Percentiles rank a stretch among this genome's conserved stretches.
These are phyloP conservation scores for Emmonsiellopsis sp. DNA, from an alignment of 2,329 filamentous ascomycete genomes.

Conservation along the genomic window DNA sequence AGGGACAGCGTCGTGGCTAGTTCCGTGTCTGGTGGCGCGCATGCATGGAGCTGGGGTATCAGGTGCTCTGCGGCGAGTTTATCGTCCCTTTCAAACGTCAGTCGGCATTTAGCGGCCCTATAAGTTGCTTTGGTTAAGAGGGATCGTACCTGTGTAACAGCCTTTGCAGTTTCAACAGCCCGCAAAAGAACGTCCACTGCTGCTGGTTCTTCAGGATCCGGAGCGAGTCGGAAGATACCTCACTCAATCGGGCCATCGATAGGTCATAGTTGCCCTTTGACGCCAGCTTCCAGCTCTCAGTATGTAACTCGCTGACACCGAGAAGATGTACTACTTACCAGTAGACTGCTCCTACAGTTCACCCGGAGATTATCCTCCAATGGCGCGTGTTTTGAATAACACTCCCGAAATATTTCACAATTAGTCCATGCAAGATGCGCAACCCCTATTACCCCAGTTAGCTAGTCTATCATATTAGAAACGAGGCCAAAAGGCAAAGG, in stretches of 20 bases:
- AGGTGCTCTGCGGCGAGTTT: slow-evolving; percentile 48
- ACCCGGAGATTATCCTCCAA: slow-evolving; percentile 74
- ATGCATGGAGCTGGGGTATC: slow-evolving; percentile 48
- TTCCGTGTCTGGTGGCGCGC: slow-evolving; percentile 48
- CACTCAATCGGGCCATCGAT: slow-evolving; percentile 53
- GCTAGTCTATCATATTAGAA: not conserved
- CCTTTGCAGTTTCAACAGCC: slow-evolving; percentile 33
- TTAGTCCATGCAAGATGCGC: slow-evolving; percentile 47
- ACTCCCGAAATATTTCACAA: slow-evolving; percentile 65
- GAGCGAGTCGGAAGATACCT: slow-evolving; percentile 52
- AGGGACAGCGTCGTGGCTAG: slow-evolving; percentile 51
- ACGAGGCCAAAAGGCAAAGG: not conserved
- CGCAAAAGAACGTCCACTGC: slow-evolving; percentile 34
- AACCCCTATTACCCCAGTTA: slow-evolving; percentile 36
- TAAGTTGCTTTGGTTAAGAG: not conserved
- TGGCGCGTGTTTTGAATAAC: slow-evolving; percentile 54
- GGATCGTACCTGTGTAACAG: slow-evolving; percentile 32
- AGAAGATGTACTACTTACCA: slow-evolving; percentile 29
- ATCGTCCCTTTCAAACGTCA: slow-evolving; percentile 39
- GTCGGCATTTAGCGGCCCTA: slow-evolving; percentile 12
- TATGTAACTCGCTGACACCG: slow-evolving; percentile 4
- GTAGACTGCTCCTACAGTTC: slow-evolving; percentile 60
- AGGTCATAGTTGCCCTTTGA: slow-evolving; percentile 62
- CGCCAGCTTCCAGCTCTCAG: slow-evolving; percentile 36
- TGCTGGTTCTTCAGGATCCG: slow-evolving; percentile 71